Evolutionary conservation across 1,284 basidiomycete species (phyloP).

Genomic region (Sporisorium exsertum): DNA sequence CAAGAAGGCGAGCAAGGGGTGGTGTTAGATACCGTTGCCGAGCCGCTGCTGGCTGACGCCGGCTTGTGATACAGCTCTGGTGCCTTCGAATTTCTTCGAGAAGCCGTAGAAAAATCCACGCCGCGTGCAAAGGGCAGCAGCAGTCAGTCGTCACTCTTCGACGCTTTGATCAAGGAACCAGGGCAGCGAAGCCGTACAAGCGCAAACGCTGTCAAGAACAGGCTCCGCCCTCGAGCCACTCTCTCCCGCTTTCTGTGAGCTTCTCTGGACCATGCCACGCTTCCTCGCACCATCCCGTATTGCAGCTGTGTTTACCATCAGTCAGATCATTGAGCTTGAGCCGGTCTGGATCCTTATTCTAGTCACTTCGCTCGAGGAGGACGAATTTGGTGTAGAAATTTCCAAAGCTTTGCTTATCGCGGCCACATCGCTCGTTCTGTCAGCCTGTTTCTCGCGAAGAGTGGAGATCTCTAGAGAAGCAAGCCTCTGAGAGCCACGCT

Average conservation of each 20-base stretch:
- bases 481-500: not conserved
- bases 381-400: not conserved
- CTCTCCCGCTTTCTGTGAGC: not conserved
- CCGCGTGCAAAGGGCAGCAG: too few relatives aligned
- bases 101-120: not conserved
- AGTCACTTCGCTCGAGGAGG: not conserved
- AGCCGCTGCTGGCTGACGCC: not conserved
- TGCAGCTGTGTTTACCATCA: not conserved
- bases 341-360: not conserved
- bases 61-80: constrained; percentile 4
- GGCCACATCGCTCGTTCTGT: not conserved
- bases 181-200: too few relatives aligned
- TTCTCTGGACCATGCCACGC: not conserved
- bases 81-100: constrained; percentile 16
- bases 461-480: constrained; percentile 2
- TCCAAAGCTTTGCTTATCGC: constrained; percentile 2
- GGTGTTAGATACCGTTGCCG: constrained; percentile 11
- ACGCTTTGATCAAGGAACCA: not conserved
- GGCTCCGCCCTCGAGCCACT: too few relatives aligned
- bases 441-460: not conserved
- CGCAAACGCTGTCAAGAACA: too few relatives aligned
- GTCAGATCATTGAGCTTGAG: not conserved
- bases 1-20: not conserved
- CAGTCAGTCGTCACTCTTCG: not conserved
- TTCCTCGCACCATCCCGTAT: not conserved